These are phyloP conservation scores for Wickerhamomyces tratensis DNA, from an alignment of 805 yeast species.

Conservation along the genomic window DNA sequence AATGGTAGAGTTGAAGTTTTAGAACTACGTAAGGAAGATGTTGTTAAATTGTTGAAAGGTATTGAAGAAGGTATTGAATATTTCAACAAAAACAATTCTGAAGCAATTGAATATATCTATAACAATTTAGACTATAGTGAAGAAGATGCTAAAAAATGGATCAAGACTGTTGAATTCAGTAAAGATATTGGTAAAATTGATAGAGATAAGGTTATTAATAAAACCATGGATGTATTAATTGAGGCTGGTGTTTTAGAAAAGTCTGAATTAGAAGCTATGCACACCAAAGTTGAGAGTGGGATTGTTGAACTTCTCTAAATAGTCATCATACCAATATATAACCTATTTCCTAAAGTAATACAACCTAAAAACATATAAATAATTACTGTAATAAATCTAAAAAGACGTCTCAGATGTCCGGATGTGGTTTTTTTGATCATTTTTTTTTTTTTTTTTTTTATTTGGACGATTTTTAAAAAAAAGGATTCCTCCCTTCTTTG, in stretches of 20 bases:
- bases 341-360: no score
- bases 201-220: slow-evolving; percentile 38
- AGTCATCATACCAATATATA: no score
- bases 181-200: slow-evolving; percentile 34
- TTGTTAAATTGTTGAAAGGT: slow-evolving; percentile 36
- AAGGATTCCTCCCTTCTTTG: no score
- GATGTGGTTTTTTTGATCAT: no score
- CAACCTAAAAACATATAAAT: no score
- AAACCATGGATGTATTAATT: slow-evolving; percentile 47
- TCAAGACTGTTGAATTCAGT: slow-evolving; percentile 62
- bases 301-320: no score
- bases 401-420: no score
- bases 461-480: no score
- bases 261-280: not conserved
- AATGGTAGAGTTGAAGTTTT: slow-evolving; percentile 37
- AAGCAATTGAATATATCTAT: slow-evolving; percentile 56
- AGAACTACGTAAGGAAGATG: slow-evolving; percentile 17
- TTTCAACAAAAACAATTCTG: slow-evolving; percentile 50
- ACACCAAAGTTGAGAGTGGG: not conserved
- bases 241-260: slow-evolving; percentile 47
- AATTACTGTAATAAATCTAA: no score
- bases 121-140: slow-evolving; percentile 63
- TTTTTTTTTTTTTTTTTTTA: no score
- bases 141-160: slow-evolving; percentile 77
- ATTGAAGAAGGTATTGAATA: slow-evolving; percentile 60